These are phyloP conservation scores for Voacanga thouarsii DNA, from an alignment of 257 asterid species.

Conservation along the genomic window DNA sequence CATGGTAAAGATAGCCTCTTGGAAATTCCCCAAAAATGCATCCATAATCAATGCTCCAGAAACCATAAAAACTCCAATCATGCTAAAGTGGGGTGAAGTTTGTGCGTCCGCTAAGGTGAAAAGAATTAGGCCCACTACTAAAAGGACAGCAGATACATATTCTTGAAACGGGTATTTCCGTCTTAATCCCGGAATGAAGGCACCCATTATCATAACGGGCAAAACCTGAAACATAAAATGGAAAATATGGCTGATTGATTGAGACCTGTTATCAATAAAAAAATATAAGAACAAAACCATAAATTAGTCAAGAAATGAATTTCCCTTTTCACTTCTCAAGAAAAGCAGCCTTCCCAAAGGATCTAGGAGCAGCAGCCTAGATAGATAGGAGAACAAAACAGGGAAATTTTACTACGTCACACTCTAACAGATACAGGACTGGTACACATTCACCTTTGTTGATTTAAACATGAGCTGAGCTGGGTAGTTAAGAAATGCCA, in stretches of 20 bases:
- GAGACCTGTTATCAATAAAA: too few relatives aligned
- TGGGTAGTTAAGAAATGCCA: conserved; percentile 90
- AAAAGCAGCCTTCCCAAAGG: too few relatives aligned
- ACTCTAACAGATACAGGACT: not conserved
- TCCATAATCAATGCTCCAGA: conserved; percentile 86
- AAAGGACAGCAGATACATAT: conserved; percentile 73
- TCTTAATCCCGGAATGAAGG: conserved; percentile 89
- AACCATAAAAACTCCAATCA: conserved; percentile 76
- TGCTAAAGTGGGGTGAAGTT: conserved; percentile 80
- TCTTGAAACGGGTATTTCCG: conserved; percentile 83
- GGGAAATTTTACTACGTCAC: too few relatives aligned
- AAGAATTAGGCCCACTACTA: conserved; percentile 77
- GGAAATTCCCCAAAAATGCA: conserved; percentile 78
- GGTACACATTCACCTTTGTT: conserved; percentile 58
- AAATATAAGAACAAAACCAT: too few relatives aligned
- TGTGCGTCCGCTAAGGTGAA: conserved; percentile 94
- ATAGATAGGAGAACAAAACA: too few relatives aligned
- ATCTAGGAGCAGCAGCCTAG: too few relatives aligned
- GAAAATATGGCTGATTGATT: not conserved
- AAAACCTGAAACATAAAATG: conserved; percentile 49
- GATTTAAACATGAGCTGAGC: conserved; percentile 98
- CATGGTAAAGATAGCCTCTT: conserved; percentile 86
- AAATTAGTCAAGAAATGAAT: not conserved
- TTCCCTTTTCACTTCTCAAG: too few relatives aligned
- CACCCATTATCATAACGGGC: conserved; percentile 97